Base-by-base conservation (phyloP, 257 asterid genomes). In the Solanum verrucosum region DNA sequence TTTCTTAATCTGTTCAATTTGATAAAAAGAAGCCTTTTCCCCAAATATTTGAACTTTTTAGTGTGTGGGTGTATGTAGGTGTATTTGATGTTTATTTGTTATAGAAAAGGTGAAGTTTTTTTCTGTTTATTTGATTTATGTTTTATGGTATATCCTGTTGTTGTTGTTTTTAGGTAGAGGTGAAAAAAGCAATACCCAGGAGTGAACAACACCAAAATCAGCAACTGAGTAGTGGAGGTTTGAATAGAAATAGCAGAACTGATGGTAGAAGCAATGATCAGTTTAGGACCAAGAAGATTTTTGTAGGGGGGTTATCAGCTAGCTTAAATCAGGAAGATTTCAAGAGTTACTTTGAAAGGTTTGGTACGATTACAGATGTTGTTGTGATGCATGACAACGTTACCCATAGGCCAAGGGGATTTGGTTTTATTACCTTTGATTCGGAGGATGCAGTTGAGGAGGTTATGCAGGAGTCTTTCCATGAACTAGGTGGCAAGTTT, bases 301-400 rank as follows among this genome's bases (percentile, higher is more conserved):
- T 96, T 83, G 98, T 95, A 88, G 98, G 99, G 87, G 98, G 99
- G 23, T 93, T 96, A 86, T 92, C 99, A 7, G 95, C 98, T 90
- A 92, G 88, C 89, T 74, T 96, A 91, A 96, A 93, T 0, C 95
- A 95, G 88, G 95, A 95, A 33, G 98, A 94, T 84, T 95, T 95
- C 94, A 95, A 92, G 93, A 88, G 89, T 89, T 95, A 95, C 90
- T 96, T 96, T 87, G 98, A 94, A 91, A 93, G 89, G 88, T 95
- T 93, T 49, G 99, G 98, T 91, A 93, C 92, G 88, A 95, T 96
- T 33, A 94, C 92, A 5, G 99, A 96, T 91, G 98, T 95, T 85
- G 99, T 96, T 52, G 96, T 96, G 88, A 96, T 96, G 96, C 98
- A 95, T 40, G 98, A 96, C 90, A 95, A 92, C 73, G 78, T 91